These are phyloP conservation scores for Exophiala sideris DNA, from an alignment of 2,329 filamentous ascomycete genomes.

Conservation along the genomic window DNA sequence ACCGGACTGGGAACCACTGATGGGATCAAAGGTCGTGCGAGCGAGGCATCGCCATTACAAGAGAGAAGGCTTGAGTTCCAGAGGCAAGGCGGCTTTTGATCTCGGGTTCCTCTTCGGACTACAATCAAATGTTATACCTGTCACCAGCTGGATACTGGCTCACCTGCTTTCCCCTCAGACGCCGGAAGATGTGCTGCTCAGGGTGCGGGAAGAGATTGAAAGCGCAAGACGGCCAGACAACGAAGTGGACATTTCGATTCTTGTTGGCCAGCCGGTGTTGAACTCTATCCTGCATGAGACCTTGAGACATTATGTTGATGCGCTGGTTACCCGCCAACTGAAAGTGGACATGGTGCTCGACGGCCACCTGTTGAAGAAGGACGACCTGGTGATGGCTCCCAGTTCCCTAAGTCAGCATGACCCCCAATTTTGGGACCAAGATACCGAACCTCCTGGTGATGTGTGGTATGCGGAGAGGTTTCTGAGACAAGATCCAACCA, in stretches of 20 bases:
- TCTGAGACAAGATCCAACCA: constrained; percentile 14
- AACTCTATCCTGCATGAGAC: constrained; percentile 43
- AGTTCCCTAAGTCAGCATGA: constrained; percentile 21
- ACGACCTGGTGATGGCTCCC: constrained; percentile 20
- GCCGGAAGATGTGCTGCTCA: constrained; percentile 34
- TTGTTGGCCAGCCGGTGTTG: constrained; percentile 39
- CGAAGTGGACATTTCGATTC: constrained; percentile 37
- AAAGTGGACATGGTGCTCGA: constrained; percentile 13
- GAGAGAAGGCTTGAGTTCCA: constrained; percentile 13
- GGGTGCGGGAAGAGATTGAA: constrained; percentile 41
- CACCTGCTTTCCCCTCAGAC: constrained; percentile 39
- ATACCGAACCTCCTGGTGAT: constrained; percentile 12
- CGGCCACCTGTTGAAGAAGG: constrained; percentile 15
- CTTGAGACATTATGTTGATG: constrained; percentile 38
- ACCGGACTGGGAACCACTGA: constrained; percentile 4
- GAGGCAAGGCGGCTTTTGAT: constrained; percentile 30
- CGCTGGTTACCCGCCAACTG: constrained; percentile 25
- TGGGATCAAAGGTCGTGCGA: constrained; percentile 1
- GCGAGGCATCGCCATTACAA: constrained; percentile 20
- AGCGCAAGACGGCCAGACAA: constrained; percentile 36
- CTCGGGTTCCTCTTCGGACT: constrained; percentile 37
- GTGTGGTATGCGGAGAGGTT: constrained; percentile 26
- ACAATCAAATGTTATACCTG: constrained; percentile 39
- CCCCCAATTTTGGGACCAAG: constrained; percentile 16
- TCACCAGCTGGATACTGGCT: constrained; percentile 43